A percentile compares a stretch with the other conserved stretches of the same genome.
These are phyloP conservation scores for Apiotrichum gamsii DNA, from an alignment of 1,284 basidiomycete genomes.

Conservation along the genomic window DNA sequence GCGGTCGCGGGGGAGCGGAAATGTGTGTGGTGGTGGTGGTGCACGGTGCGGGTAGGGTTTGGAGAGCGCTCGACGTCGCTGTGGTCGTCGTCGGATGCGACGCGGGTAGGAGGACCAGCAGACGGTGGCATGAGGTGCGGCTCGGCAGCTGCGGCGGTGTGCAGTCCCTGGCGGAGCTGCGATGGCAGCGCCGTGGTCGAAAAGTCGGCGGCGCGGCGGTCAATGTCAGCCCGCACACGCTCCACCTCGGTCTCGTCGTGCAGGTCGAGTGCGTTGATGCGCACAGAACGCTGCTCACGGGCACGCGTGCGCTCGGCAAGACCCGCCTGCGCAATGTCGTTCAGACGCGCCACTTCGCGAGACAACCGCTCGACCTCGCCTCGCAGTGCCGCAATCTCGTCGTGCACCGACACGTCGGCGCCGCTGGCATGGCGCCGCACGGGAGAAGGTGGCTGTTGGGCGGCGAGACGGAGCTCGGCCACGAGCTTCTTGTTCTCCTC, in stretches of 20 bases:
- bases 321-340: constrained; percentile 74
- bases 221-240: constrained; percentile 24
- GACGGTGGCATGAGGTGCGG: constrained; percentile 25
- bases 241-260: constrained; percentile 28
- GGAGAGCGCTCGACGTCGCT: background rate
- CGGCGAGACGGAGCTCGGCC: constrained; percentile 55
- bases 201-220: constrained; percentile 1
- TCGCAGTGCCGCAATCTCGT: constrained; percentile 57
- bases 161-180: constrained; percentile 37
- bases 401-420: constrained; percentile 15
- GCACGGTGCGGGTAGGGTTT: background rate
- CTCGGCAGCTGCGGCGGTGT: constrained; percentile 22
- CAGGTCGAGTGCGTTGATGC: constrained; percentile 14
- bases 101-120: constrained; percentile 2
- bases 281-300: constrained; percentile 14
- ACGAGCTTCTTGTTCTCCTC: constrained; percentile 61
- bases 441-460: constrained; percentile 21
- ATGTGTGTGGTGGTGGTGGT: too few relatives aligned
- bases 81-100: constrained; percentile 4
- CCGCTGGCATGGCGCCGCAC: constrained; percentile 8
- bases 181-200: constrained; percentile 17
- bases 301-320: constrained; percentile 58
- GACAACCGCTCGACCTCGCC: constrained; percentile 54
- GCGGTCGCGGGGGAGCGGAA: background rate
- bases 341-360: constrained; percentile 72